phyloP scores from a whole-genome alignment of 352 stramenopile species.

The Plasmopara halstedii region DNA sequence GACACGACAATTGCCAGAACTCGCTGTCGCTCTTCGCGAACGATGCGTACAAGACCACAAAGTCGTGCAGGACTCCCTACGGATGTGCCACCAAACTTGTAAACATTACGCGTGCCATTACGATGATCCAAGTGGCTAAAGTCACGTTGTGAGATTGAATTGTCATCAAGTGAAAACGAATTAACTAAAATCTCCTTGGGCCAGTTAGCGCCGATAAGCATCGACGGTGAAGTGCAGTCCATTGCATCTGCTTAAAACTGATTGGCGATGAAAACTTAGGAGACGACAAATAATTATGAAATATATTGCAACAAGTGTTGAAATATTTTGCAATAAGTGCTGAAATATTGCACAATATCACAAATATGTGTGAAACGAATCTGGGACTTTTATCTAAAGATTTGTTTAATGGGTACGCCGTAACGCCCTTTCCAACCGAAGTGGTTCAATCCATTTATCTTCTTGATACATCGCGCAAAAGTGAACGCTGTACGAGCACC shows the following conservation, averaged over 20 bases:
- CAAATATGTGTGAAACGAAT: too few species aligned
- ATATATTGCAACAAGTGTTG: too few species aligned
- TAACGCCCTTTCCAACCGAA: too few species aligned
- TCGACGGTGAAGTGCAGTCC: slow-evolving; percentile 69
- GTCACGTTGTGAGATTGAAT: background rate
- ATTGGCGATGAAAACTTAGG: too few species aligned
- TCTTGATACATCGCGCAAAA: too few species aligned
- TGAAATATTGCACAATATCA: too few species aligned
- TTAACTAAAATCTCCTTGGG: slow-evolving; percentile 24
- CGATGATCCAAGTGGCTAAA: slow-evolving; percentile 42
- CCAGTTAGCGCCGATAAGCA: slow-evolving; percentile 57
- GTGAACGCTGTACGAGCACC: too few species aligned
- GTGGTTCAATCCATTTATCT: too few species aligned
- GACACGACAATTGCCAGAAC: slow-evolving; percentile 70
- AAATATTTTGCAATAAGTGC: too few species aligned
- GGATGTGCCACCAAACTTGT: slow-evolving; percentile 80
- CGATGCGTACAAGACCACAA: slow-evolving; percentile 54
- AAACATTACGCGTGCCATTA: slow-evolving; percentile 60
- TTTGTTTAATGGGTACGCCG: too few species aligned
- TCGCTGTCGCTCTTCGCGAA: slow-evolving; percentile 46
- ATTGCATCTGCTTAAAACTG: slow-evolving; percentile 20
- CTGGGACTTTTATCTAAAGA: too few species aligned
- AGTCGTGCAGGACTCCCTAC: slow-evolving; percentile 59
- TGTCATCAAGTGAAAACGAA: slow-evolving; percentile 24
- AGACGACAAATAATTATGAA: too few species aligned